These are phyloP conservation scores for Cenchrus fungigraminus DNA, from an alignment of 176 grass and related monocot species.

Conservation along the genomic window DNA sequence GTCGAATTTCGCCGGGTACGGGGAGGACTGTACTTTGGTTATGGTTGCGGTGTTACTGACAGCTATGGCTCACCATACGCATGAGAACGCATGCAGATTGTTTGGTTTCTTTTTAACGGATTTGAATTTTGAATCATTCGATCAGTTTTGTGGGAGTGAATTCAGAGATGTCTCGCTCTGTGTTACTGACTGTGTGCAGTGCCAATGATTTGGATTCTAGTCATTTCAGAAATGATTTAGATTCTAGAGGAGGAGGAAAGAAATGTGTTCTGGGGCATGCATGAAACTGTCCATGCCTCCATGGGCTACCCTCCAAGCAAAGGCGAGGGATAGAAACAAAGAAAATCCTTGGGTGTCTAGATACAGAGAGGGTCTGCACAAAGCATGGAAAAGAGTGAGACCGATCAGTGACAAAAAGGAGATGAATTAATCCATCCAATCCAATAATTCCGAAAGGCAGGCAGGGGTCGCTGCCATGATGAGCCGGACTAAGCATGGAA, in stretches of 20 bases:
- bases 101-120: neutral
- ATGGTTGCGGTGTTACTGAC: neutral
- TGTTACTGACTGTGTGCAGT: neutral
- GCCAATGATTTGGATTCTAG: neutral
- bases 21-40: slow-evolving; percentile 14
- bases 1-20: neutral
- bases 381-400: neutral
- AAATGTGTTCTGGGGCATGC: neutral
- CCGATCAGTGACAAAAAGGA: slow-evolving; percentile 25
- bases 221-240: neutral
- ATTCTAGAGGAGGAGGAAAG: neutral
- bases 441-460: slow-evolving; percentile 22
- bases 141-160: neutral
- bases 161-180: neutral
- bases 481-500: slow-evolving; percentile 38
- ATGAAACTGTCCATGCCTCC: too few relatives aligned
- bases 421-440: neutral
- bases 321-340: neutral
- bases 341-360: neutral
- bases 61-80: neutral
- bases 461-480: slow-evolving; percentile 3
- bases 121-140: neutral
- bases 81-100: neutral
- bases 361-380: slow-evolving; percentile 14
- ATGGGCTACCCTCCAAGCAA: neutral